Conservation (phyloP, 345 rosid species). For the Draba incana region DNA sequence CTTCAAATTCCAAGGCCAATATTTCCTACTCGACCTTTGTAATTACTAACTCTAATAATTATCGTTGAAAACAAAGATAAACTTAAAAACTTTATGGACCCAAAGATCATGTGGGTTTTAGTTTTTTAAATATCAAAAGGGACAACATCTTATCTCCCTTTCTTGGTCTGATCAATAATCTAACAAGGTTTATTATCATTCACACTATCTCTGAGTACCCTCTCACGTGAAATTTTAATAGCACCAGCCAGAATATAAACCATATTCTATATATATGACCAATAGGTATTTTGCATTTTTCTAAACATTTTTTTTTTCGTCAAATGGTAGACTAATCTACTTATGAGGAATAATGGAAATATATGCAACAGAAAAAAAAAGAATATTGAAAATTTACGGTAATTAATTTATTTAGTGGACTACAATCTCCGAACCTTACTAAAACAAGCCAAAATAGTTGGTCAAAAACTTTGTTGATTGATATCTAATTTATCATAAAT, state of each 20-base stretch:
- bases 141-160: slow-evolving; percentile 36
- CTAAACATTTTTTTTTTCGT: neutral
- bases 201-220: slow-evolving; percentile 16
- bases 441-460: slow-evolving; percentile 7
- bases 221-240: slow-evolving; percentile 28
- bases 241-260: neutral
- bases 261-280: slow-evolving; percentile 1
- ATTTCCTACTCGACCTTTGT: slow-evolving; percentile 27
- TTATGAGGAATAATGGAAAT: slow-evolving; percentile 7
- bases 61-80: slow-evolving; percentile 23
- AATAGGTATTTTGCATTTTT: neutral
- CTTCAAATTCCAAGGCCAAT: slow-evolving; percentile 41
- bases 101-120: slow-evolving; percentile 37
- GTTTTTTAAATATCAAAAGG: slow-evolving; percentile 30
- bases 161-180: slow-evolving; percentile 30
- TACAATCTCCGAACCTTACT: neutral
- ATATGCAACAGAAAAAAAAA: too few species aligned
- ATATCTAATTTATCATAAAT: neutral
- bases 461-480: neutral
- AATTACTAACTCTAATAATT: slow-evolving; percentile 15
- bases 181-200: slow-evolving; percentile 21
- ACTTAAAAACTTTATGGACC: slow-evolving; percentile 17
- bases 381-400: neutral
- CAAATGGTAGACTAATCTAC: neutral
- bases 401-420: neutral